Percentiles rank a stretch among this genome's conserved stretches.
phyloP scores from a whole-genome alignment of 176 grass and related monocot species.

The Aechmea fasciata region DNA sequence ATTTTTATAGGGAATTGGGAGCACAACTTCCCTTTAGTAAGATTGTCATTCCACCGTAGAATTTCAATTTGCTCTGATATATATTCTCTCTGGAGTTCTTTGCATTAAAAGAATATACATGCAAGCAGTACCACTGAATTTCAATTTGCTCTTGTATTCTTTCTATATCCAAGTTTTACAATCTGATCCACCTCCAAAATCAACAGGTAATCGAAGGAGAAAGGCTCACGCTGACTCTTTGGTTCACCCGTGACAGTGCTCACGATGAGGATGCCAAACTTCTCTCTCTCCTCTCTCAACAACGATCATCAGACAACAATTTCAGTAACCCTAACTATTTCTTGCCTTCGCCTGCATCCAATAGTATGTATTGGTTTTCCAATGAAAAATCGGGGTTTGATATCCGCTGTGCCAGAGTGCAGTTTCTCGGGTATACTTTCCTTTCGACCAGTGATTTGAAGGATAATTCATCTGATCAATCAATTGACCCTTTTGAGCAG shows the following conservation, averaged over 20 bases:
- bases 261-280: constrained; percentile 90
- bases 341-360: constrained; percentile 60
- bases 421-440: constrained; percentile 48
- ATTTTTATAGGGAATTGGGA: no score
- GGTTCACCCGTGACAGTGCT: constrained; percentile 65
- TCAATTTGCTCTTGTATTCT: no score
- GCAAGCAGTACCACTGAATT: no score
- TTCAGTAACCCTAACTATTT: constrained; percentile 29
- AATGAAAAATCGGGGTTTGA: constrained; percentile 64
- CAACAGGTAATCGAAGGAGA: constrained; percentile 80
- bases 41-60: no score
- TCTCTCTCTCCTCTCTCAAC: constrained; percentile 56
- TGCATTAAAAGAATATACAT: no score
- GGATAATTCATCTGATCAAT: constrained; percentile 1
- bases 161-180: no score
- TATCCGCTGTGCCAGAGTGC: constrained; percentile 54
- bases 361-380: constrained; percentile 83
- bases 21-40: no score
- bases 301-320: constrained; percentile 21
- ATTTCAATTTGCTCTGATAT: no score
- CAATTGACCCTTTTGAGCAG: constrained; percentile 38
- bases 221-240: constrained; percentile 85
- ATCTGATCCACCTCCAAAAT: constrained; percentile 4
- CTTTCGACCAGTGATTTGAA: constrained; percentile 7
- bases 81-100: no score